Conservation (phyloP, 1,284 basidiomycete species). For the Ceratobasidium sp. region DNA sequence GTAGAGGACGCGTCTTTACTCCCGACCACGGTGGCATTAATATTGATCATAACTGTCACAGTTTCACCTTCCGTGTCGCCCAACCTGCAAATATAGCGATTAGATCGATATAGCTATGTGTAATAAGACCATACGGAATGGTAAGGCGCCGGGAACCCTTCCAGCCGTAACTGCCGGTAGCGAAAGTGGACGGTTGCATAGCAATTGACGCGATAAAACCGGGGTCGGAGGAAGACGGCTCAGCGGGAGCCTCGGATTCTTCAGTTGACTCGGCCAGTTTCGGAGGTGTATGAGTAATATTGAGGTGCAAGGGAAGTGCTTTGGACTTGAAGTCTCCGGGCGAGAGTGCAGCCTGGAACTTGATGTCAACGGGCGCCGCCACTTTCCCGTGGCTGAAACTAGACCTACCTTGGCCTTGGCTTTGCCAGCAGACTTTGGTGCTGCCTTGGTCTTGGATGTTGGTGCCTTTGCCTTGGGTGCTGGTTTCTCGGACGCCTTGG, state of each 20-base stretch:
- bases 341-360: conserved; percentile 53
- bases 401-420: conserved; percentile 35
- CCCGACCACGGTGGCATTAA: conserved; percentile 79
- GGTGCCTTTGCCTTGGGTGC: conserved; percentile 41
- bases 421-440: conserved; percentile 24
- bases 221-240: conserved; percentile 64
- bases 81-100: conserved; percentile 47
- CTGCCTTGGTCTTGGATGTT: conserved; percentile 15
- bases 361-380: conserved; percentile 1
- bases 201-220: conserved; percentile 72
- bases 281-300: conserved; percentile 76
- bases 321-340: conserved; percentile 71
- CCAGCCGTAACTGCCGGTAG: conserved; percentile 84
- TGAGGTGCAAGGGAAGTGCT: conserved; percentile 76
- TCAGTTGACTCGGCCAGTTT: conserved; percentile 60
- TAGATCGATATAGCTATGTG: background rate
- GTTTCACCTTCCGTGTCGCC: conserved; percentile 68
- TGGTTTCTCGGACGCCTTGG: conserved; percentile 39
- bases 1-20: conserved; percentile 71
- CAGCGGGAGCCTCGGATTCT: conserved; percentile 52
- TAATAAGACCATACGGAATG: conserved; percentile 58
- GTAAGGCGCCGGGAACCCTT: conserved; percentile 77
- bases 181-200: conserved; percentile 70
- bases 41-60: conserved; percentile 77
- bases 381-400: background rate